Evolutionary conservation across 345 rosid genomes (phyloP), one percentile per base, ranked within the genome.

Genomic region (Salix arbutifolia): DNA sequence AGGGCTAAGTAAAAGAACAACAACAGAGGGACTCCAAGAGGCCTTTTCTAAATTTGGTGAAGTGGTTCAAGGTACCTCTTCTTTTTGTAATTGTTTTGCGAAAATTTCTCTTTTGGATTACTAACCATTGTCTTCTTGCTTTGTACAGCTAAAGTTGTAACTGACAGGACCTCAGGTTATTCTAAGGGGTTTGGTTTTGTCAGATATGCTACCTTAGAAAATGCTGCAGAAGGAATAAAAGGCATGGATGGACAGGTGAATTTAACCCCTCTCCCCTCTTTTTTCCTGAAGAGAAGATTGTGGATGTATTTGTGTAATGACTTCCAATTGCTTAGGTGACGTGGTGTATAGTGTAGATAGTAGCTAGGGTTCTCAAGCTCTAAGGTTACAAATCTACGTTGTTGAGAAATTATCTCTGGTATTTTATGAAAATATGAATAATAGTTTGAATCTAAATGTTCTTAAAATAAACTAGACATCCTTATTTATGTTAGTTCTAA

Each of bases 101-200:
- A 26, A 58, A 38, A 23, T 38, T 78, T 35, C 62, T 67, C 73
- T 77, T 52, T 18, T 66, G 35, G 52, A 61, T 46, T 38, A 8
- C 75, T 77, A n/a, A 31, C 21, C 61, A 53, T 33, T 78, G 28
- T 65, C 1, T 26, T 69, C 67, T 78, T 72, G 35, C 31, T 73
- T 14, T 81, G 60, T 56, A 18, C 83, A 96, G 98, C 98, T 61
- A 86, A 84, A 81, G 95, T 96, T 48, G 97, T 94, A 75, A 84
- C 90, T 44, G 98, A 94, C 74, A 84, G 94, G 53, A 89, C 74
- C 60, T 90, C 98, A 12, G 97, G 97, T 73, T 90, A 85, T 84
- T 93, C 98, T 1, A 94, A 90, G 85, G 99, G 99, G 16, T 96
- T 88, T 86, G 98, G 98, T 69, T 96, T 96, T 84, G 97, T 96